Evolutionary conservation across 805 yeast species (phyloP).

Genomic region (Yarrowia bubula): DNA sequence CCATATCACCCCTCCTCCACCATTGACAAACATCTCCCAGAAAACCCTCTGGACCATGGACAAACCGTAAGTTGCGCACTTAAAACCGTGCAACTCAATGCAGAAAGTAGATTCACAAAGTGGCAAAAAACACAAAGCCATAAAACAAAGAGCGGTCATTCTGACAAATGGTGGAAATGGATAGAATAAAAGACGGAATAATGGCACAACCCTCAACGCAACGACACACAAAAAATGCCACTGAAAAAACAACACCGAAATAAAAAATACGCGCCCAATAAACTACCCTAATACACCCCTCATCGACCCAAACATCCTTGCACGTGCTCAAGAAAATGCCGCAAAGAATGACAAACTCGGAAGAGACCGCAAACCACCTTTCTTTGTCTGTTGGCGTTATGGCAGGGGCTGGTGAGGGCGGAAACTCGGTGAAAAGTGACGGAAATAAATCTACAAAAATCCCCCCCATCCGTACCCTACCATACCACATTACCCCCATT

Average conservation of each 20-base stretch:
- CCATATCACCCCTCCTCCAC: too few species aligned
- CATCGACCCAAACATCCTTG: too few species aligned
- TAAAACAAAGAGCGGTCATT: neutral
- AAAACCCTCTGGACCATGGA: neutral
- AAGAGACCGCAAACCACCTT: constrained; percentile 12
- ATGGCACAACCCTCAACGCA: neutral
- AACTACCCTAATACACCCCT: too few species aligned
- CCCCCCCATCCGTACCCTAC: too few species aligned
- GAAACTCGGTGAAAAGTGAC: neutral
- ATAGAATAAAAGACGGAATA: neutral
- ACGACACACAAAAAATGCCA: neutral
- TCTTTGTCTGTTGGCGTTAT: neutral
- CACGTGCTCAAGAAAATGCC: neutral
- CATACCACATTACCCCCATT: too few species aligned
- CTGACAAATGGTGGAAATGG: neutral
- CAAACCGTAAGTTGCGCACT: neutral
- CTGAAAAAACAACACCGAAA: neutral
- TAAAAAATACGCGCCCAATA: too few species aligned
- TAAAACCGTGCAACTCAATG: constrained; percentile 7
- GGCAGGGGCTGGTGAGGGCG: neutral
- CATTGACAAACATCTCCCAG: neutral
- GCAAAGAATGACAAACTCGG: constrained; percentile 21
- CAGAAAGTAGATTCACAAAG: neutral
- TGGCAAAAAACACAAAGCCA: neutral
- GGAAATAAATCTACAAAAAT: too few species aligned